phyloP scores from a whole-genome alignment of 1,139 yeast genomes.

The Meyerozyma athensensis region DNA sequence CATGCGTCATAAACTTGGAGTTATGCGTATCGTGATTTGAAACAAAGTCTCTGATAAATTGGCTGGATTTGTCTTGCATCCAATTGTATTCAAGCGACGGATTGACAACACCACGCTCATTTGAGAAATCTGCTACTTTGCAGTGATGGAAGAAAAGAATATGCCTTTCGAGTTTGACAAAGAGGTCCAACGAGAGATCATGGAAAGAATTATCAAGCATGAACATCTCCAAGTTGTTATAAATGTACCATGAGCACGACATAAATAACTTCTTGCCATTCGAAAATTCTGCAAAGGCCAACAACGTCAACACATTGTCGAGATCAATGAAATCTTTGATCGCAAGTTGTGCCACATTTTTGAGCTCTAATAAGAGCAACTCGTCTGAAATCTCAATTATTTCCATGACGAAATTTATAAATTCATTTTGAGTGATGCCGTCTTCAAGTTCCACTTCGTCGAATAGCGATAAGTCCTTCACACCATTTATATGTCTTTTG shows the following conservation, averaged over 20 bases:
- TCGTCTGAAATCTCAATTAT: conserved; percentile 63
- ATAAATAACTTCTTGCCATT: conserved; percentile 53
- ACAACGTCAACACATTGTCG: conserved; percentile 56
- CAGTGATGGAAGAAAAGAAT: conserved; percentile 26
- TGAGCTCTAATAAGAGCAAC: conserved; percentile 54
- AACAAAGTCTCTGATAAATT: conserved; percentile 26
- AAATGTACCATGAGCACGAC: conserved; percentile 65
- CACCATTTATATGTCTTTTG: conserved; percentile 57
- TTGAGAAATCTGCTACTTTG: conserved; percentile 19
- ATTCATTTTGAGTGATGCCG: conserved; percentile 30
- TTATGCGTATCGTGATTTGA: conserved; percentile 37
- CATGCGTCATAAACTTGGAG: conserved; percentile 45
- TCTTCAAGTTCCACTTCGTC: conserved; percentile 22
- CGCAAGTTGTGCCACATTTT: conserved; percentile 58
- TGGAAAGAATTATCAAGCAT: conserved; percentile 44
- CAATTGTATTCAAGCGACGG: conserved; percentile 12
- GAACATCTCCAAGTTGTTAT: conserved; percentile 59
- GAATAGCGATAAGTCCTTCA: conserved; percentile 40
- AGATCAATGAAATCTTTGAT: conserved; percentile 54
- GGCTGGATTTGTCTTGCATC: conserved; percentile 21
- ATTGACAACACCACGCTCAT: conserved; percentile 15
- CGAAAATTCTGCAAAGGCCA: conserved; percentile 50
- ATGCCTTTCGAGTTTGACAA: conserved; percentile 26
- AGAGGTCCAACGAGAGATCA: conserved; percentile 24
- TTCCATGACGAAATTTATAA: conserved; percentile 53